Conservation (phyloP, 2,329 filamentous ascomycete genomes). For the Ceratocystis alfenasii region DNA sequence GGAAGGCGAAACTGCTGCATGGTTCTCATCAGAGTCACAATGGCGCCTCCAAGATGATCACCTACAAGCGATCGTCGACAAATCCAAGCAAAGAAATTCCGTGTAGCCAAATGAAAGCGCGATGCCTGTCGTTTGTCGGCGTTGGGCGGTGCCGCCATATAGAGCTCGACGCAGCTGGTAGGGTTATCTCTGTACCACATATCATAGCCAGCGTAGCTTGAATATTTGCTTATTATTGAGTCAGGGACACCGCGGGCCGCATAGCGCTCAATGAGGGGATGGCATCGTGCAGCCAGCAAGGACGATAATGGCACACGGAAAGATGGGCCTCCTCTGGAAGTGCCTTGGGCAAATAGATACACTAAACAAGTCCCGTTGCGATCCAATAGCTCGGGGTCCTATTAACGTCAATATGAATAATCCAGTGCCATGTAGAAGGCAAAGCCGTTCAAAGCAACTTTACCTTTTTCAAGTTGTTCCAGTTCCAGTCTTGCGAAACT, state of each 20-base stretch:
- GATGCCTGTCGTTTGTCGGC: conserved; percentile 44
- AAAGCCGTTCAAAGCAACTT: neutral
- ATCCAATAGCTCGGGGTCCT: conserved; percentile 65
- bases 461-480: conserved; percentile 40
- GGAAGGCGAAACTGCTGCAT: conserved; percentile 49
- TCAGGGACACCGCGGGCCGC: conserved; percentile 21
- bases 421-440: conserved; percentile 17
- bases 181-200: conserved; percentile 29
- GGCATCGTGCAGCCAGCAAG: conserved; percentile 47
- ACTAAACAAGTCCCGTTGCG: conserved; percentile 57
- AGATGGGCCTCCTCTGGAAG: conserved; percentile 53
- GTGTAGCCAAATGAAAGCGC: conserved; percentile 53
- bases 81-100: conserved; percentile 66
- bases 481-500: conserved; percentile 37
- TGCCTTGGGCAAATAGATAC: conserved; percentile 54
- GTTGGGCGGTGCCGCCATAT: conserved; percentile 52
- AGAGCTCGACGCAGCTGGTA: conserved; percentile 43
- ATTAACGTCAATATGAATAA: neutral
- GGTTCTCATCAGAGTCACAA: conserved; percentile 53
- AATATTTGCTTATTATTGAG: conserved; percentile 13
- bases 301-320: conserved; percentile 51
- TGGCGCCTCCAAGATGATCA: conserved; percentile 48
- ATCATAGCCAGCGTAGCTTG: conserved; percentile 27
- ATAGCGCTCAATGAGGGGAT: conserved; percentile 46
- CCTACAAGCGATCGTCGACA: conserved; percentile 56